Conservation (phyloP, 768 basidiomycete species). For the Leccinum boreale region DNA sequence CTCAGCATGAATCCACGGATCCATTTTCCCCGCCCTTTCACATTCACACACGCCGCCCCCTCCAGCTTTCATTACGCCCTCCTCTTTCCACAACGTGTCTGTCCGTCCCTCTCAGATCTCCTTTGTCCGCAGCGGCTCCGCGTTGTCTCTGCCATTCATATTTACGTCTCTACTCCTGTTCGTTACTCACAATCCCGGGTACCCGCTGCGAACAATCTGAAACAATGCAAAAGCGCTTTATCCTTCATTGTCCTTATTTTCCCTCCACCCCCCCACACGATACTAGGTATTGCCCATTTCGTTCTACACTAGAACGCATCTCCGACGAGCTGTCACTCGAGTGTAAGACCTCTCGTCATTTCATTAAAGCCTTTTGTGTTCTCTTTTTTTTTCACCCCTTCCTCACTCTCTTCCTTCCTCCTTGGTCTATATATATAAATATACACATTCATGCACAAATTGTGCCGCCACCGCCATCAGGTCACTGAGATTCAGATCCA, state of each 20-base stretch:
- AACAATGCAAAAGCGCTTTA: conserved; percentile 5
- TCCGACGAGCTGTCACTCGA: background rate
- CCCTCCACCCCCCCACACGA: conserved; percentile 1
- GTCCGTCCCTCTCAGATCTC: background rate
- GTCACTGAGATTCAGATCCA: background rate
- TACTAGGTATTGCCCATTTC: background rate
- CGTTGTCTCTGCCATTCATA: conserved; percentile 8
- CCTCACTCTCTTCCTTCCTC: background rate
- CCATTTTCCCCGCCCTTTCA: background rate
- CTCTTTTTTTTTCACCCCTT: background rate
- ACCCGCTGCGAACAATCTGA: background rate
- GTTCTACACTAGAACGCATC: background rate
- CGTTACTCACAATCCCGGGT: conserved; percentile 13
- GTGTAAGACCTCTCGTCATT: conserved; percentile 7
- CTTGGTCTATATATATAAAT: background rate
- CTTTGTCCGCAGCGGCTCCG: conserved; percentile 6
- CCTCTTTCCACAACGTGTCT: conserved; percentile 21
- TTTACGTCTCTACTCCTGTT: conserved; percentile 17
- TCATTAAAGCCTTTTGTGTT: background rate
- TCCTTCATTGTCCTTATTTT: background rate
- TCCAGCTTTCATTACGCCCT: conserved; percentile 11
- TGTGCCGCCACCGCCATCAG: background rate
- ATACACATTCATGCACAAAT: background rate
- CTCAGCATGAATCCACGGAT: conserved; percentile 17
- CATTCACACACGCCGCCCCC: conserved; percentile 4